Conservation (phyloP, 805 yeast species). For the Cyberlindnera mycetangii region DNA sequence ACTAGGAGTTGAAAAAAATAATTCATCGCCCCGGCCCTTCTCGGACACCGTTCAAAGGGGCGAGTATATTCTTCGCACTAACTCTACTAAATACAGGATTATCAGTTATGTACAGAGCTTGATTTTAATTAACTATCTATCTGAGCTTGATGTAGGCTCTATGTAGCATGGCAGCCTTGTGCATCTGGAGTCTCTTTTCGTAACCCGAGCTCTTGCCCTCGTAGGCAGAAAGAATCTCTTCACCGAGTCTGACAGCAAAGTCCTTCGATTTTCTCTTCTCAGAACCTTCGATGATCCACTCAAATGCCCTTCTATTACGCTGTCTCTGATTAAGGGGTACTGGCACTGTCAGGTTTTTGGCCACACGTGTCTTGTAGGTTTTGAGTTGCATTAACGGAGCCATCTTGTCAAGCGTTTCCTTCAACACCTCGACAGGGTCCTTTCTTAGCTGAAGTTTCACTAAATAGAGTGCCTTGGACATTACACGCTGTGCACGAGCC, state of each 20-base stretch:
- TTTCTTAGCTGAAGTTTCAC: constrained; percentile 67
- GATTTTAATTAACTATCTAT: constrained; percentile 8
- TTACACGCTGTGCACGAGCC: constrained; percentile 66
- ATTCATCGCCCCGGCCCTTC: no score
- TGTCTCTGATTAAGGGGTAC: constrained; percentile 79
- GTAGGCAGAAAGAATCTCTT: constrained; percentile 76
- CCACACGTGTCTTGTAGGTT: constrained; percentile 79
- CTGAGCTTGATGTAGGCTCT: constrained; percentile 68
- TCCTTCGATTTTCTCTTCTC: constrained; percentile 75
- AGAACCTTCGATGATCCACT: constrained; percentile 87
- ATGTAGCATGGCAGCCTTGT: constrained; percentile 82
- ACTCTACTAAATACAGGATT: no score
- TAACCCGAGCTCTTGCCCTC: constrained; percentile 79
- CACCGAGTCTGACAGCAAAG: constrained; percentile 84
- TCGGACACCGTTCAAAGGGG: no score
- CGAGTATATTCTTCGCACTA: no score
- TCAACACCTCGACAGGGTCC: constrained; percentile 78
- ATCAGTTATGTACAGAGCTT: constrained; percentile 1
- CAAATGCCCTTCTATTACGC: constrained; percentile 81
- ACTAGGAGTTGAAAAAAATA: background rate
- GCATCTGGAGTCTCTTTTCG: constrained; percentile 80
- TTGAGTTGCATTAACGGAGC: constrained; percentile 82
- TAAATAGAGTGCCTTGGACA: constrained; percentile 77
- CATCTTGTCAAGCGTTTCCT: constrained; percentile 71
- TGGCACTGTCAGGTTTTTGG: constrained; percentile 79